phyloP scores from a whole-genome alignment of 139 green algal species.

The Dunaliella primolecta region DNA sequence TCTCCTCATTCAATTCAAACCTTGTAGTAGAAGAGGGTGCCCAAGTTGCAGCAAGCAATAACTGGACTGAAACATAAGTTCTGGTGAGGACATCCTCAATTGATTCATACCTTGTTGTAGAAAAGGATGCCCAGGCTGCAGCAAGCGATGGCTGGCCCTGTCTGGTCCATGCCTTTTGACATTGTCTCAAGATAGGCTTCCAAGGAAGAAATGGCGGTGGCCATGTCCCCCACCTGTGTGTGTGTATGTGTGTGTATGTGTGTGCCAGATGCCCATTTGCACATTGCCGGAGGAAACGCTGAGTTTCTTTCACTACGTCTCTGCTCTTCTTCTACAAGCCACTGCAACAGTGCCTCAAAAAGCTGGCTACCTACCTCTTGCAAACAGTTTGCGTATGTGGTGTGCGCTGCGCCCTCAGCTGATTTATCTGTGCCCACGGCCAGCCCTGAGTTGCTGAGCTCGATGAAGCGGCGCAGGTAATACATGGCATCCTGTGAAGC shows the following conservation, averaged over 20 bases:
- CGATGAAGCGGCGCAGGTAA: slow-evolving; percentile 32
- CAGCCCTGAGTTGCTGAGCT: slow-evolving; percentile 13
- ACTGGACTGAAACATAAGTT: no score
- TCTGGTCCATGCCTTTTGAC: slow-evolving; percentile 36
- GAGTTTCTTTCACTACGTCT: no score
- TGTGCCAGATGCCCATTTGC: no score
- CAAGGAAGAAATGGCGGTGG: slow-evolving; percentile 40
- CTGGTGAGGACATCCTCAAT: no score
- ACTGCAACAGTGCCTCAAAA: no score
- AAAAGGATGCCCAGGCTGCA: slow-evolving; percentile 70
- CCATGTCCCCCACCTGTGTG: slow-evolving; percentile 4
- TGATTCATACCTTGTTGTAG: slow-evolving; percentile 33
- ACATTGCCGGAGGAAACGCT: no score
- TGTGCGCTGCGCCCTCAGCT: slow-evolving; percentile 53
- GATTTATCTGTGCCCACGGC: slow-evolving; percentile 34
- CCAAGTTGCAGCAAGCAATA: no score
- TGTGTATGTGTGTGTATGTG: no score
- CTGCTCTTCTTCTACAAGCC: no score
- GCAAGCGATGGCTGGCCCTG: slow-evolving; percentile 57
- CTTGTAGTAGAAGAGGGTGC: no score
- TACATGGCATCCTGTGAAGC: slow-evolving; percentile 35
- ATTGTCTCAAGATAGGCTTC: slow-evolving; percentile 46
- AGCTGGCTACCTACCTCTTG: slow-evolving; percentile 4
- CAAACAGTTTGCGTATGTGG: slow-evolving; percentile 48
- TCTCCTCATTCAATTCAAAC: no score